A percentile compares a stretch with the other conserved stretches of the same genome.
Conservation (phyloP, 73 alveolate species). For the Stentor coeruleus region DNA sequence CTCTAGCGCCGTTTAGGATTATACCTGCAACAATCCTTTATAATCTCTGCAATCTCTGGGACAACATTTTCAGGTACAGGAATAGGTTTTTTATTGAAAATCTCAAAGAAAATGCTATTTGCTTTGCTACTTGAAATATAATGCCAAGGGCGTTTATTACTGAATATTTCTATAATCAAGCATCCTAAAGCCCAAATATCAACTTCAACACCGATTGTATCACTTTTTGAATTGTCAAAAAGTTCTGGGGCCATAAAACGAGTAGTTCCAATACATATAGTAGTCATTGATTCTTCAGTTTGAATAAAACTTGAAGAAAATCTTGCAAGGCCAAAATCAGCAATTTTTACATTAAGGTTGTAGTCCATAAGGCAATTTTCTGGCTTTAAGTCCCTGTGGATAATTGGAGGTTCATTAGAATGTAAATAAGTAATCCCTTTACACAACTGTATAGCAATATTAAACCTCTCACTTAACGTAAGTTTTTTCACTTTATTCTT, state of each 20-base stretch:
- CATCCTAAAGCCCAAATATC: too few species aligned
- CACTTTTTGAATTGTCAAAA: too few species aligned
- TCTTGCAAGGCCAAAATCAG: slow-evolving; percentile 94
- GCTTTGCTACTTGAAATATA: too few species aligned
- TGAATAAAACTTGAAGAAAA: slow-evolving; percentile 84
- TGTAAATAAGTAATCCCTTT: slow-evolving; percentile 87
- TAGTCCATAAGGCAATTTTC: slow-evolving; percentile 84
- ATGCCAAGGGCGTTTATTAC: too few species aligned
- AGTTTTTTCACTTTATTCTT: slow-evolving; percentile 51
- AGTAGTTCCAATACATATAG: slow-evolving; percentile 17
- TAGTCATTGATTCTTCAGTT: slow-evolving; percentile 46
- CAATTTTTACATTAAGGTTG: slow-evolving; percentile 78
- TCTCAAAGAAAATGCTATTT: too few species aligned
- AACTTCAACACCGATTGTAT: too few species aligned
- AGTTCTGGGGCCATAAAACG: slow-evolving; percentile 26
- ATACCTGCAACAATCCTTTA: background rate
- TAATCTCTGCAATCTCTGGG: background rate
- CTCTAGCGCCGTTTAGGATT: background rate
- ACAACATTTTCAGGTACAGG: background rate
- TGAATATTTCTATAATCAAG: too few species aligned
- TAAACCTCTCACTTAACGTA: slow-evolving; percentile 70
- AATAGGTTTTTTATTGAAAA: background rate
- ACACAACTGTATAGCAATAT: slow-evolving; percentile 86
- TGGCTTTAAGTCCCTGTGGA: slow-evolving; percentile 87
- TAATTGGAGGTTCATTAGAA: slow-evolving; percentile 81